phyloP scores from a whole-genome alignment of 2,329 filamentous ascomycete species.

The Ophiocordyceps camponoti-floridani region DNA sequence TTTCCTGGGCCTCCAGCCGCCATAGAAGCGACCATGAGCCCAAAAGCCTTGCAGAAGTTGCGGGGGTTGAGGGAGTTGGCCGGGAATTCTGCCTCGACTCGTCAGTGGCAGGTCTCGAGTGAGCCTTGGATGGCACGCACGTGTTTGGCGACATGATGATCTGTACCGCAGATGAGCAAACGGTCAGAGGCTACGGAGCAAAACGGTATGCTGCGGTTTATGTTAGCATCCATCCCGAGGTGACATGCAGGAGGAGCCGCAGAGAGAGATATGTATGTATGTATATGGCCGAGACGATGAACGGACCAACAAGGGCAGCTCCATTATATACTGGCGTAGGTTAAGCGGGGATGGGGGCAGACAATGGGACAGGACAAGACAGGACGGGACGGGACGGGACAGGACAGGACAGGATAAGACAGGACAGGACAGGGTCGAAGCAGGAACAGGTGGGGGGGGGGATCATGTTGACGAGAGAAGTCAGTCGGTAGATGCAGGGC shows the following conservation, averaged over 20 bases:
- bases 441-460: background rate
- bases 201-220: no score
- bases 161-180: no score
- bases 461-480: background rate
- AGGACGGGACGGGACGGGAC: no score
- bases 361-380: background rate
- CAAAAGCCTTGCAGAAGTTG: slow-evolving; percentile 11
- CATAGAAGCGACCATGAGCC: slow-evolving; percentile 55
- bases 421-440: background rate
- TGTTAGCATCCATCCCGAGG: no score
- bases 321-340: no score
- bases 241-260: no score
- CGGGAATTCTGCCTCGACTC: background rate
- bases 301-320: no score
- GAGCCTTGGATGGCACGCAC: background rate
- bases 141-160: slow-evolving; percentile 1
- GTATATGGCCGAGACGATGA: no score
- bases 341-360: no score
- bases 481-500: background rate
- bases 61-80: background rate
- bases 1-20: slow-evolving; percentile 46
- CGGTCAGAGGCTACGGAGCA: no score
- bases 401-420: no score
- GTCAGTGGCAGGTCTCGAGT: background rate
- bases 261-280: no score